Percentiles rank a stretch among this genome's conserved stretches.
These are phyloP conservation scores for Penicillium hordei DNA, from an alignment of 2,329 filamentous ascomycete genomes.

Conservation along the genomic window DNA sequence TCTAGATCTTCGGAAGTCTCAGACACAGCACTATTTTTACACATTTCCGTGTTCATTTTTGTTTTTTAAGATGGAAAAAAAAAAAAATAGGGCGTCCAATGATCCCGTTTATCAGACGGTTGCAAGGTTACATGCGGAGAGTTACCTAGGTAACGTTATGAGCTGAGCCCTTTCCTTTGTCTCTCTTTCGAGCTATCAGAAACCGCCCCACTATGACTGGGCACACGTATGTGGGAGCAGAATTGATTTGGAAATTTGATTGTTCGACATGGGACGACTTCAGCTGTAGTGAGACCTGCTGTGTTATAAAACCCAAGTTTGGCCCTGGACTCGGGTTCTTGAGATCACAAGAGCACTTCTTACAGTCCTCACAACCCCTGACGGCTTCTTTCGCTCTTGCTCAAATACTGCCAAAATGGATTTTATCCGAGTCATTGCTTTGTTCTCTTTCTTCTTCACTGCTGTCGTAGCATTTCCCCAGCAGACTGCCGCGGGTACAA, in stretches of 20 bases:
- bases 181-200: not conserved
- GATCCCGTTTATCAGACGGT: not conserved
- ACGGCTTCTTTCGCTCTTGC: not conserved
- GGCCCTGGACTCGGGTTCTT: not conserved
- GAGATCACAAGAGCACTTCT: too few species aligned
- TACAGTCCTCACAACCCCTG: not conserved
- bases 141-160: not conserved
- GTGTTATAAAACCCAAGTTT: not conserved
- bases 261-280: too few species aligned
- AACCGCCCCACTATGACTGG: not conserved
- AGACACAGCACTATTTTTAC: not conserved
- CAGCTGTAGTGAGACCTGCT: not conserved
- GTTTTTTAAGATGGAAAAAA: not conserved
- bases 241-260: not conserved
- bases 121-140: not conserved
- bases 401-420: not conserved
- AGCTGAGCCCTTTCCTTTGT: not conserved
- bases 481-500: not conserved
- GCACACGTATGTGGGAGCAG: not conserved
- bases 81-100: not conserved
- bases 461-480: slow-evolving; percentile 12
- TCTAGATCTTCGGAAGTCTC: not conserved
- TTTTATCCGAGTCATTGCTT: too few species aligned
- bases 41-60: not conserved
- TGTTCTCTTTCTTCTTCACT: not conserved